Conservation (phyloP, 2,329 filamentous ascomycete species). For the Akanthomyces uredinophilus region DNA sequence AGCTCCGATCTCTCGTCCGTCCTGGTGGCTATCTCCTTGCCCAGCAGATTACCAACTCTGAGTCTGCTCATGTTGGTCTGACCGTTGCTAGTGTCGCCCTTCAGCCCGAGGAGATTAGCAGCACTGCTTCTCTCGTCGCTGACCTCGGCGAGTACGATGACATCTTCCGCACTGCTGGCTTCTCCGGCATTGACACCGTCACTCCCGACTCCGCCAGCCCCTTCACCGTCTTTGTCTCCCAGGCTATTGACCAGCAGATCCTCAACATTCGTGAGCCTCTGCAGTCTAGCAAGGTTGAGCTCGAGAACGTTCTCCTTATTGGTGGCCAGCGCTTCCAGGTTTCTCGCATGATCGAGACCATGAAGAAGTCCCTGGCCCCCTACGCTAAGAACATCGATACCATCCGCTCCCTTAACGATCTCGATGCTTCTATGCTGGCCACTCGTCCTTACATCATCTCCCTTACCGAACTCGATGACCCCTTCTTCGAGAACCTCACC, state of each 20-base stretch:
- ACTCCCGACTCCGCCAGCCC: conserved; percentile 13
- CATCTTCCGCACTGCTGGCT: conserved; percentile 13
- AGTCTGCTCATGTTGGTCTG: conserved; percentile 7
- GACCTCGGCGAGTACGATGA: conserved; percentile 12
- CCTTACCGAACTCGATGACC: conserved; percentile 14
- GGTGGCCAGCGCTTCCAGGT: conserved; percentile 14
- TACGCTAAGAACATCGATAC: conserved; percentile 5
- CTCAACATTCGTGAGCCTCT: conserved; percentile 14
- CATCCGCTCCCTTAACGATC: conserved; percentile 9
- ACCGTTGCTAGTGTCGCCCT: conserved; percentile 10
- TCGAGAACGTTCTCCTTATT: conserved; percentile 14
- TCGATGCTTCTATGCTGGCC: conserved; percentile 10
- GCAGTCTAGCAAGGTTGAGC: conserved; percentile 8
- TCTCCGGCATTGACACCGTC: conserved; percentile 16
- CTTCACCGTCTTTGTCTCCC: conserved; percentile 15
- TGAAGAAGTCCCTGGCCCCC: conserved; percentile 8
- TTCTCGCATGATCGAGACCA: conserved; percentile 1
- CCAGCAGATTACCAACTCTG: conserved; percentile 11
- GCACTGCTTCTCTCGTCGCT: conserved; percentile 10
- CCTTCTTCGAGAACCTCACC: conserved; percentile 12
- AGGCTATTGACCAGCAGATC: conserved; percentile 16
- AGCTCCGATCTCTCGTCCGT: conserved; percentile 13
- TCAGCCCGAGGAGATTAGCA: conserved; percentile 8
- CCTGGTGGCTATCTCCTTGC: conserved; percentile 16
- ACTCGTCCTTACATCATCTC: conserved; percentile 12